These are phyloP conservation scores for Suillus spraguei DNA, from an alignment of 768 basidiomycete genomes.

Conservation along the genomic window DNA sequence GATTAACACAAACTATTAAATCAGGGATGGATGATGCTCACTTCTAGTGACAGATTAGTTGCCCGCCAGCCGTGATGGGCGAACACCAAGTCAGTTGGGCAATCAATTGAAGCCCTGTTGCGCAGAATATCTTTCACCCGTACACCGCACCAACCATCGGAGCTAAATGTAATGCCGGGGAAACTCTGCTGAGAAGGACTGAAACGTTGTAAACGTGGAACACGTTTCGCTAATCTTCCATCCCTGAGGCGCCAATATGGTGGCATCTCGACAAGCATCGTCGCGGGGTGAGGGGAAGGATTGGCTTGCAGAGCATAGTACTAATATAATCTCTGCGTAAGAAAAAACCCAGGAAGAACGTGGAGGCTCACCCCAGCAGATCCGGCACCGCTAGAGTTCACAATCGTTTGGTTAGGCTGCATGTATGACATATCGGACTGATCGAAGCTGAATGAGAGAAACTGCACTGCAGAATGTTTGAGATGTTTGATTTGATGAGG, in stretches of 20 bases:
- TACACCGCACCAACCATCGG: constrained; percentile 22
- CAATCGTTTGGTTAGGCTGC: constrained; percentile 10
- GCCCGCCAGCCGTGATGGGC: constrained; percentile 23
- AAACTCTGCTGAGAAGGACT: constrained; percentile 21
- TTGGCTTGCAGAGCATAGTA: constrained; percentile 15
- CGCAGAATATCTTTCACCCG: constrained; percentile 19
- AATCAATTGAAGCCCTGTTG: constrained; percentile 15
- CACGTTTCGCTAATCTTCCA: constrained; percentile 20
- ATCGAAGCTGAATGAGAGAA: background rate
- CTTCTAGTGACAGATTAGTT: constrained; percentile 25
- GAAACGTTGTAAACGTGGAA: constrained; percentile 20
- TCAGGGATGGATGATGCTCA: background rate
- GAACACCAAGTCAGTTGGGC: constrained; percentile 20
- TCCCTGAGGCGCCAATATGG: constrained; percentile 17
- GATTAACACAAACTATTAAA: background rate
- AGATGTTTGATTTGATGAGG: background rate
- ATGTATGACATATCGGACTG: constrained; percentile 12
- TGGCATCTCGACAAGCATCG: constrained; percentile 22
- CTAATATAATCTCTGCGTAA: constrained; percentile 9
- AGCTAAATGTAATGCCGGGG: constrained; percentile 22
- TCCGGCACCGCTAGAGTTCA: constrained; percentile 15
- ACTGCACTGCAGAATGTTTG: background rate
- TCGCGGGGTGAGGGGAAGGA: constrained; percentile 24
- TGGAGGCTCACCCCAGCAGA: constrained; percentile 10
- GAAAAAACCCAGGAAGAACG: background rate